Percentiles rank a stretch among this genome's conserved stretches.
Evolutionary conservation across 768 basidiomycete species (phyloP).

Genomic region (Mycena vulgaris): DNA sequence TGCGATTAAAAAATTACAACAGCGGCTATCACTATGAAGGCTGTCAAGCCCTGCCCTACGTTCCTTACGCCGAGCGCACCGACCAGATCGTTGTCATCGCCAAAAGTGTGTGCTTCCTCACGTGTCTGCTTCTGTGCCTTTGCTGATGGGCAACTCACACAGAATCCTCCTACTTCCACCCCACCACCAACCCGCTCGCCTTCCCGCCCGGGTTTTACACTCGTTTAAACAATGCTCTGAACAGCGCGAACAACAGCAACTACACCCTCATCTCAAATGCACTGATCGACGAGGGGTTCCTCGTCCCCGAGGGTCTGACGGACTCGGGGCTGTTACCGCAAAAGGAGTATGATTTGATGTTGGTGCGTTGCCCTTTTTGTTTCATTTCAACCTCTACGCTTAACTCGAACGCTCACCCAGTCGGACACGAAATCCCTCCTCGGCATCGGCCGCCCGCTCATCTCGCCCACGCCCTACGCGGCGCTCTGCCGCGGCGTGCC

Average conservation of each 20-base stretch:
- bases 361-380: constrained; percentile 20
- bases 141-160: background rate
- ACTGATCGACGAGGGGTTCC: constrained; percentile 21
- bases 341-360: constrained; percentile 22
- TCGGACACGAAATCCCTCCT: constrained; percentile 30
- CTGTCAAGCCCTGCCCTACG: constrained; percentile 20
- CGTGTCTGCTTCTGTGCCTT: background rate
- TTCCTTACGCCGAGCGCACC: constrained; percentile 26
- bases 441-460: constrained; percentile 30
- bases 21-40: constrained; percentile 34
- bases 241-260: too few species aligned
- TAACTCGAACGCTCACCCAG: background rate
- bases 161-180: constrained; percentile 34
- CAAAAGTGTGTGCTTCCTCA: constrained; percentile 16
- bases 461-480: constrained; percentile 35
- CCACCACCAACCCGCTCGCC: constrained; percentile 1
- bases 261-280: constrained; percentile 23
- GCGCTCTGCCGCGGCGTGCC: constrained; percentile 31
- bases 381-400: background rate
- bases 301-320: constrained; percentile 27
- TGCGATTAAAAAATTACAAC: background rate
- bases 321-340: constrained; percentile 1
- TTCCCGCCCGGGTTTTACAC: constrained; percentile 1
- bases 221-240: constrained; percentile 17
- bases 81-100: constrained; percentile 34